Evolutionary conservation across 441 rosid genomes (phyloP).

Genomic region (Bocquillonia castaneifolia): DNA sequence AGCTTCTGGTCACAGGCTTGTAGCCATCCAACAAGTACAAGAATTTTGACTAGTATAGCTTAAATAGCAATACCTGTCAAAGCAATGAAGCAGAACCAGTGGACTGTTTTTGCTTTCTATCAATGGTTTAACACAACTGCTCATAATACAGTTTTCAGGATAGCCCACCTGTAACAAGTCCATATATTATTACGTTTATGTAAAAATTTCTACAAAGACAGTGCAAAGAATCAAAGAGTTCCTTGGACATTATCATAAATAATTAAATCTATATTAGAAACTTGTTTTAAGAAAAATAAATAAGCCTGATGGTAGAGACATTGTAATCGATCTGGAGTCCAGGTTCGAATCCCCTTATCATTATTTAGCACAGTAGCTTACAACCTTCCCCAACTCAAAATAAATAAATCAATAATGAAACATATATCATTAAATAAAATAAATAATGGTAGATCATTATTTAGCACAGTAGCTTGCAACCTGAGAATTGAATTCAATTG

Average conservation of each 20-base stretch:
- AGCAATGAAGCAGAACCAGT: constrained; percentile 70
- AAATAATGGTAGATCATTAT: no score
- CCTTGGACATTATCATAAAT: neutral
- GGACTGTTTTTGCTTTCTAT: constrained; percentile 39
- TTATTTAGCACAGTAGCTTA: no score
- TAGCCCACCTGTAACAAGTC: constrained; percentile 19
- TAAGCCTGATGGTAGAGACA: no score
- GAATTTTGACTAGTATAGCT: neutral
- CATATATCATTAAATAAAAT: no score
- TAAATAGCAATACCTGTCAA: constrained; percentile 60
- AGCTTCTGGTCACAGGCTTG: neutral
- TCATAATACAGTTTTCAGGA: constrained; percentile 41
- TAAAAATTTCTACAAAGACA: neutral
- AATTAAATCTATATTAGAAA: no score
- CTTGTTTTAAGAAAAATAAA: no score
- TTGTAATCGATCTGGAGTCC: no score
- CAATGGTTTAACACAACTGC: constrained; percentile 64
- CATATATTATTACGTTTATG: neutral
- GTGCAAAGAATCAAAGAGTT: neutral
- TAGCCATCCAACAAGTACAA: neutral
- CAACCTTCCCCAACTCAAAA: no score
- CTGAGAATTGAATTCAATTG: no score
- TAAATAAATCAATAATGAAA: no score
- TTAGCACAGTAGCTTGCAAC: no score
- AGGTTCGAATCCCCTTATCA: no score